phyloP scores from a whole-genome alignment of 441 rosid species.

The Gossypium gossypioides region DNA sequence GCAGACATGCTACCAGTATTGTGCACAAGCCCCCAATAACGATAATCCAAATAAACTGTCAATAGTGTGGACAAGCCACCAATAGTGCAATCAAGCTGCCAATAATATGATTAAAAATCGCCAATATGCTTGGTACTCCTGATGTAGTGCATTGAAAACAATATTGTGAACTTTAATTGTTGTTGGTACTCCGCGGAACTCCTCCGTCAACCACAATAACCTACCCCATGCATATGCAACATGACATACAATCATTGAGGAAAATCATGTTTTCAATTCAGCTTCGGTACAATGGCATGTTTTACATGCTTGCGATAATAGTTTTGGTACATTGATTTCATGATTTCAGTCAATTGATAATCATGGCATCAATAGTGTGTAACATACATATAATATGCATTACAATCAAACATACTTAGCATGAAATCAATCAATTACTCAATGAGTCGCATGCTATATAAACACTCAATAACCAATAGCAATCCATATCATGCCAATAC shows the following conservation, averaged over 20 bases:
- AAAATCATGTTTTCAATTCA: background rate
- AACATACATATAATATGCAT: background rate
- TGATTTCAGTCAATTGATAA: background rate
- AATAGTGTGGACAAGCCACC: too few species aligned
- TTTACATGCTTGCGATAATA: background rate
- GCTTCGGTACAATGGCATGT: background rate
- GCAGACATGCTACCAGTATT: too few species aligned
- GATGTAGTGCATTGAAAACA: too few species aligned
- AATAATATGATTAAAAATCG: too few species aligned
- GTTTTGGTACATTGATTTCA: background rate
- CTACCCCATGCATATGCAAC: background rate
- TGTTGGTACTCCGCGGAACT: too few species aligned
- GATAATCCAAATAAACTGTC: too few species aligned
- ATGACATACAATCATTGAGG: background rate
- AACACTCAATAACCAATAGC: background rate
- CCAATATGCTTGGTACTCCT: too few species aligned
- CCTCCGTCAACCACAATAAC: background rate
- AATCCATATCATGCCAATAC: too few species aligned
- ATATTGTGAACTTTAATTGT: too few species aligned
- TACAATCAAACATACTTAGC: background rate
- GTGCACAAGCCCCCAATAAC: too few species aligned
- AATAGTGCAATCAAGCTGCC: too few species aligned
- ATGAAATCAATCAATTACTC: too few species aligned
- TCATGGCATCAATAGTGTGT: background rate
- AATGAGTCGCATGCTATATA: background rate